Evolutionary conservation across 805 yeast genomes (phyloP), one percentile per base, ranked within the genome.

Genomic region (Lipomyces orientalis): DNA sequence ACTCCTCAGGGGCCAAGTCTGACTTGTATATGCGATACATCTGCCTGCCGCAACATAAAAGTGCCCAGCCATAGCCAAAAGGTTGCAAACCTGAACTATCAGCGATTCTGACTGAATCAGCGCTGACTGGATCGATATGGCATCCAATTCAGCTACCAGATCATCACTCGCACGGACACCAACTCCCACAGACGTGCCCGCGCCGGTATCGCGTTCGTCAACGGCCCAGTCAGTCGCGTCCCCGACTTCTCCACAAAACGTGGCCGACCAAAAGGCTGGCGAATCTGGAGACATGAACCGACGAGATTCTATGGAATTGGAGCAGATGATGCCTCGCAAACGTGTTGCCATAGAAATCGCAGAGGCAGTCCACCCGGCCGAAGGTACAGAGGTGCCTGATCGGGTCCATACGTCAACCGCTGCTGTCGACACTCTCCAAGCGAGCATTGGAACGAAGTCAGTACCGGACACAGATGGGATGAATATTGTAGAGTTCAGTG

Each of bases 321-420:
- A 68, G 31, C 71, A 68, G 61, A 57, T 49, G 25, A 25, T 49
- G 57, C 71, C 71, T 14, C 55, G 71, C 14, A 68, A 68, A 58
- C 60, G 70, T 8, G 51, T 65, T 8, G 67, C 67, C 10, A 56
- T 64, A n/a, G 68, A 55, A 12, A 25, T 46, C 8, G 43, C 54
- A 12, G 46, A 12, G 14, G 46, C 46, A 9, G 22, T 29, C 12
- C 62, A 66, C 12, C 31, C 37, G 16, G 58, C 16, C 7, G 49
- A n/a, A 6, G 49, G 10, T n/a, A 37, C 22, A 16, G 19, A 16
- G 22, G 49, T 43, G 4, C 22, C 4, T n/a, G 49, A 43, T 43
- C 22, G 19, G 49, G 12, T 8, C 8, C 8, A 16, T 43, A 14
- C 49, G 5, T 37, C 43, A 16, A 37, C 43, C 43, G 6, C 49